These are phyloP conservation scores for Penicillium bialowiezense DNA, from an alignment of 495 filamentous ascomycete species.

Conservation along the genomic window DNA sequence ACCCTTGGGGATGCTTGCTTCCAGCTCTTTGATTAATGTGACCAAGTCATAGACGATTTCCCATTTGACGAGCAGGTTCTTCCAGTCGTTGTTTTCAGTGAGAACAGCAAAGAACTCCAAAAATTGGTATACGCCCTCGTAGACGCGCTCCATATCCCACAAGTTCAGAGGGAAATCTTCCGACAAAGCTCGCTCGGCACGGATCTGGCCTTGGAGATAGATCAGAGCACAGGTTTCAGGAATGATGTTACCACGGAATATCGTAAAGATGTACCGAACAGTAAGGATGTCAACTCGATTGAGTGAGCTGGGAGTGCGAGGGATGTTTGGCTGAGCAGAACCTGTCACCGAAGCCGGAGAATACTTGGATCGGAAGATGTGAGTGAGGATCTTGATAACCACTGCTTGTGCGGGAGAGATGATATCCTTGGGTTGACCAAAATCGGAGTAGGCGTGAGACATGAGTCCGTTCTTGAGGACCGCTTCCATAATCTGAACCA, in stretches of 20 bases:
- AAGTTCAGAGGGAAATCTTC: conserved; percentile 90
- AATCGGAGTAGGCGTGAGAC: conserved; percentile 85
- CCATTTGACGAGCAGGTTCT: conserved; percentile 78
- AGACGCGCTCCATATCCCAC: conserved; percentile 94
- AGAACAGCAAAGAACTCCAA: conserved; percentile 92
- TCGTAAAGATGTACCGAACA: conserved; percentile 85
- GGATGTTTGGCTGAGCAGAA: conserved; percentile 32
- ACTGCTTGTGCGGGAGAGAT: conserved; percentile 93
- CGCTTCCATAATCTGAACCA: conserved; percentile 90
- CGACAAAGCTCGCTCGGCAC: conserved; percentile 57
- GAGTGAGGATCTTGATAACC: conserved; percentile 81
- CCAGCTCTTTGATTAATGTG: conserved; percentile 78
- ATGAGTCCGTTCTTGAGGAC: conserved; percentile 84
- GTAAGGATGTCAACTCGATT: conserved; percentile 62
- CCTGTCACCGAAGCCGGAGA: conserved; percentile 50
- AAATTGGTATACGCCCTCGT: conserved; percentile 87
- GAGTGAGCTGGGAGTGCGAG: conserved; percentile 33
- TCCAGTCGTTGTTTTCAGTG: conserved; percentile 69
- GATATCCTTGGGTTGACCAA: conserved; percentile 89
- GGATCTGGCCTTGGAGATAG: conserved; percentile 87
- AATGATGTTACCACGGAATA: conserved; percentile 87
- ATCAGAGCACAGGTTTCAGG: conserved; percentile 91
- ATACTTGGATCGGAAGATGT: conserved; percentile 76
- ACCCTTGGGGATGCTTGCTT: conserved; percentile 77
- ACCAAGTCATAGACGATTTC: conserved; percentile 83